These are phyloP conservation scores for Byssothecium circinans DNA, from an alignment of 2,329 filamentous ascomycete genomes.

Conservation along the genomic window DNA sequence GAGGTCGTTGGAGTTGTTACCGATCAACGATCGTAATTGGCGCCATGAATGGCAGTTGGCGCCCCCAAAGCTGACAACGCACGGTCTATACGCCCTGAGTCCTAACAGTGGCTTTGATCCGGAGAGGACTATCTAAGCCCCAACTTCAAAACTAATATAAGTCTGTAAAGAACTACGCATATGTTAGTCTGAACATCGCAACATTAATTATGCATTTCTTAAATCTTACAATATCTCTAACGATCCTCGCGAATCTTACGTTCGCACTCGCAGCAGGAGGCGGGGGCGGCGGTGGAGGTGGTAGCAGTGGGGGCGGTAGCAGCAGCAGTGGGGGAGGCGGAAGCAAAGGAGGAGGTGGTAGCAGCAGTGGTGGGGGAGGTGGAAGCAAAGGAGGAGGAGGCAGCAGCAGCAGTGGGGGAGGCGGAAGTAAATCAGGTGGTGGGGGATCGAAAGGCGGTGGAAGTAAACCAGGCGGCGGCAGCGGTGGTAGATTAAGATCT, in stretches of 20 bases:
- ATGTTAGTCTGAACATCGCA: neutral
- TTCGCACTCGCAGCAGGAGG: neutral
- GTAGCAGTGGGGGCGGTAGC: neutral
- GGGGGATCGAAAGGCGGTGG: neutral
- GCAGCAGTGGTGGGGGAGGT: neutral
- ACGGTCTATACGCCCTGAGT: neutral
- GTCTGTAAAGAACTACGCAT: neutral
- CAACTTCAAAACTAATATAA: neutral
- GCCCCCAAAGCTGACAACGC: neutral
- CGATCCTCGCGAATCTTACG: neutral
- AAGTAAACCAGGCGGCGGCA: neutral
- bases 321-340: neutral
- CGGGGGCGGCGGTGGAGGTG: neutral
- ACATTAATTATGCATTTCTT: neutral
- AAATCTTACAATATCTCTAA: neutral
- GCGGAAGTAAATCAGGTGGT: neutral
- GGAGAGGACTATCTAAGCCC: neutral
- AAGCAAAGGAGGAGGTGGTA: neutral
- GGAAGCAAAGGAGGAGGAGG: neutral
- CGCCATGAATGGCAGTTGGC: too few relatives aligned
- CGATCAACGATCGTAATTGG: too few relatives aligned
- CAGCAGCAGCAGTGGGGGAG: neutral
- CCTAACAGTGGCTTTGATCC: neutral
- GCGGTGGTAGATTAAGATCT: neutral
- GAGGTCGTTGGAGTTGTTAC: too few relatives aligned